Evolutionary conservation across 2,329 filamentous ascomycete species (phyloP).

Genomic region (Ambrosiella cleistominuta): DNA sequence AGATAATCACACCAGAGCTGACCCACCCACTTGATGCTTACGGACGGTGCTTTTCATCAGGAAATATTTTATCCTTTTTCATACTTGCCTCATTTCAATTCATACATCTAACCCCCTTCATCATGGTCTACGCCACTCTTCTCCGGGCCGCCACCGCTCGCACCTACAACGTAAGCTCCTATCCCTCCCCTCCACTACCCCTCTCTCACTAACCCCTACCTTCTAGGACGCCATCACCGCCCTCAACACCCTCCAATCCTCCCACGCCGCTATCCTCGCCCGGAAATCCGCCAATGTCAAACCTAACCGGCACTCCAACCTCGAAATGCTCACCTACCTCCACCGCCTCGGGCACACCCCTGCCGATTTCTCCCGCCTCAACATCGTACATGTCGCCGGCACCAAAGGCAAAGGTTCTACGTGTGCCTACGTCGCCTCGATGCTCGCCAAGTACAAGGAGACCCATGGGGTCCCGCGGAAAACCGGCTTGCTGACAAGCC

Average conservation of each 20-base stretch:
- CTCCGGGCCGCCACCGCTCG: neutral
- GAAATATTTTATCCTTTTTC: neutral
- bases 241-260: slow-evolving; percentile 81
- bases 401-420: slow-evolving; percentile 66
- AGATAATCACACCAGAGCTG: no score
- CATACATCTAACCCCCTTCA: neutral
- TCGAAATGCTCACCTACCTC: slow-evolving; percentile 67
- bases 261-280: slow-evolving; percentile 63
- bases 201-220: neutral
- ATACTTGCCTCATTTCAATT: neutral
- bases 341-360: slow-evolving; percentile 58
- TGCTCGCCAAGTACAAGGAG: slow-evolving; percentile 35
- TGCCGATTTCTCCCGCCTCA: slow-evolving; percentile 39
- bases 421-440: slow-evolving; percentile 48
- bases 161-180: slow-evolving; percentile 2
- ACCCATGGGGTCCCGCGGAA: slow-evolving; percentile 22
- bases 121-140: neutral
- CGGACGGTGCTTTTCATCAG: neutral
- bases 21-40: no score
- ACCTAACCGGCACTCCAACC: slow-evolving; percentile 51
- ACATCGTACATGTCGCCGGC: slow-evolving; percentile 52
- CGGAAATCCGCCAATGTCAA: slow-evolving; percentile 56
- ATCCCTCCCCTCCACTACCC: neutral
- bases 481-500: slow-evolving; percentile 50
- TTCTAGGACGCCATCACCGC: slow-evolving; percentile 67